Conservation (phyloP, 2,329 filamentous ascomycete genomes). For the Delphinella strobiligena region DNA sequence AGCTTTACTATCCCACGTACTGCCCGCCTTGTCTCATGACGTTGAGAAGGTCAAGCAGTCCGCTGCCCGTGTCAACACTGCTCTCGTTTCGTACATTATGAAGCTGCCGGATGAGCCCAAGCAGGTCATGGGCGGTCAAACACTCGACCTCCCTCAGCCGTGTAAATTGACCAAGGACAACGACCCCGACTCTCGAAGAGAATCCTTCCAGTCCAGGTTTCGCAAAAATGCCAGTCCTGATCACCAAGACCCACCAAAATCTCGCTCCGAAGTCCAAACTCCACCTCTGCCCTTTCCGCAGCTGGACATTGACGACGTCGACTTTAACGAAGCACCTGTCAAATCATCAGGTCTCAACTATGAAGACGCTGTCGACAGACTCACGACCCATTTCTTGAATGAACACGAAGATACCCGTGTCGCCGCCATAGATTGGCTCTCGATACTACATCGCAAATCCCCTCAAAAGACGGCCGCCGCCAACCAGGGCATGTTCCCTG, state of each 20-base stretch:
- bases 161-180: slow-evolving; percentile 18
- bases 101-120: slow-evolving; percentile 58
- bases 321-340: slow-evolving; percentile 23
- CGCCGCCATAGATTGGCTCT: slow-evolving; percentile 86
- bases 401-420: slow-evolving; percentile 94
- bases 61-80: slow-evolving; percentile 78
- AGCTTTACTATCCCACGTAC: slow-evolving; percentile 76
- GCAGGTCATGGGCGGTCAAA: slow-evolving; percentile 7
- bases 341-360: slow-evolving; percentile 75
- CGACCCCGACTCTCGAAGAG: slow-evolving; percentile 25
- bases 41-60: slow-evolving; percentile 82
- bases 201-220: slow-evolving; percentile 24
- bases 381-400: slow-evolving; percentile 88
- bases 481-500: slow-evolving; percentile 94
- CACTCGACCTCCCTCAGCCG: slow-evolving; percentile 1
- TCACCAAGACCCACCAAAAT: background rate
- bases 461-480: slow-evolving; percentile 80
- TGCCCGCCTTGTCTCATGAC: slow-evolving; percentile 87
- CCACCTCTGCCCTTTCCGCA: slow-evolving; percentile 2
- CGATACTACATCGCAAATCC: slow-evolving; percentile 94
- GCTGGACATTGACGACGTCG: slow-evolving; percentile 25
- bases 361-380: slow-evolving; percentile 80
- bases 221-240: slow-evolving; percentile 8
- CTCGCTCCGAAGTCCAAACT: slow-evolving; percentile 1
- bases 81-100: slow-evolving; percentile 88